These are phyloP conservation scores for Colletotrichum sidae DNA, from an alignment of 2,329 filamentous ascomycete species.

Conservation along the genomic window DNA sequence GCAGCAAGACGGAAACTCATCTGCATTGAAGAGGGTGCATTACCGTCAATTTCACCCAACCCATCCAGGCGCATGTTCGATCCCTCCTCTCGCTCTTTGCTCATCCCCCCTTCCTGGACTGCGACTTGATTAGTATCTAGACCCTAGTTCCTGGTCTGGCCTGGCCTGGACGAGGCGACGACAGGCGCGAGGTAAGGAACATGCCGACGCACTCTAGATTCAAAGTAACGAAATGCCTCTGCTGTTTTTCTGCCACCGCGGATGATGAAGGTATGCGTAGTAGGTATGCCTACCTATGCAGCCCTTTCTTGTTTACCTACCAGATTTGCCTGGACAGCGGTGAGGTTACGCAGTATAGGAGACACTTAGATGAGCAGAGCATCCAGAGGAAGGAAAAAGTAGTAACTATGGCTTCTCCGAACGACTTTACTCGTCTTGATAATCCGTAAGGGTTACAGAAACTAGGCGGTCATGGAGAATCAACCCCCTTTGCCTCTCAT, in stretches of 20 bases:
- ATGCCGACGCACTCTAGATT: constrained; percentile 1
- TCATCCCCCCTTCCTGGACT: neutral
- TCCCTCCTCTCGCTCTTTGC: neutral
- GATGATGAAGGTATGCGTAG: no score
- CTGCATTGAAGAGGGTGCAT: constrained; percentile 34
- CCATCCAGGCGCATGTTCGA: constrained; percentile 34
- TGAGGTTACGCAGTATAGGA: neutral
- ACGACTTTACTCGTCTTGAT: no score
- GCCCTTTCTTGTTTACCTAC: neutral
- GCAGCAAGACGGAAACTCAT: no score
- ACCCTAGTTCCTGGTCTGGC: constrained; percentile 25
- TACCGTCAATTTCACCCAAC: constrained; percentile 37
- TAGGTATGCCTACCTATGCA: no score
- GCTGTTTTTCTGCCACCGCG: constrained; percentile 3
- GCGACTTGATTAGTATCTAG: constrained; percentile 3
- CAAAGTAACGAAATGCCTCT: neutral
- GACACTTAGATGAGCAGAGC: no score
- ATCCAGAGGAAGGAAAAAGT: no score
- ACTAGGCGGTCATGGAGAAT: no score
- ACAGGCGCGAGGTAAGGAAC: constrained; percentile 1
- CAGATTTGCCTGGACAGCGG: neutral
- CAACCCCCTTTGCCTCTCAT: constrained; percentile 8
- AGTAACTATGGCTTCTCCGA: no score
- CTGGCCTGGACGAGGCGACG: neutral
- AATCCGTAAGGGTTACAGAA: no score